Base-by-base conservation (phyloP, 768 basidiomycete genomes). In the Boletus huronensis region DNA sequence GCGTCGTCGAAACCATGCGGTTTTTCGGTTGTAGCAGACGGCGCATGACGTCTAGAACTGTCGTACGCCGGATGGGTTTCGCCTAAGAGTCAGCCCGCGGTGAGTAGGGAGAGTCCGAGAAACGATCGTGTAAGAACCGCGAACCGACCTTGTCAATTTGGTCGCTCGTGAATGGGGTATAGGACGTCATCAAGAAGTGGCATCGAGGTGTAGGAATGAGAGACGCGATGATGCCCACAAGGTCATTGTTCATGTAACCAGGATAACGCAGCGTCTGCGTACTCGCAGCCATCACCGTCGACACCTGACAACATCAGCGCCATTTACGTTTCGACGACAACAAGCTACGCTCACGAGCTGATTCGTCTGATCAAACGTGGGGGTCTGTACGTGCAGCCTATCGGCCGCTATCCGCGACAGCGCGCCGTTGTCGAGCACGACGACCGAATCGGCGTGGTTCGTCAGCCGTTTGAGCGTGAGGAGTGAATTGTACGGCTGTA, bases 191-290 rank as follows among this genome's bases (percentile, higher is more conserved):
- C 48, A 99, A 80, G 79, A 98, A 98, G 72, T 99, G 96, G 68
- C 95, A 98, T 47, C 95, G 82, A 26, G 96, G 96, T 3, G 96
- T 98, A 2, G 96, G 96, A 60, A 99, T 98, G 49, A 99, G 82
- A 16, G 92, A 93, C 6, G 96, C 94, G 52, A 98, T 88, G 58
- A 99, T 95, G 26, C 95, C 93, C 60, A 98, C 95, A 35, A 98
- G 83, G 66, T 99, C 96, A 64, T 98, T 99, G 78, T 98, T 98
- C 95, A 98, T 98, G 72, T 98, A 98, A 47, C 93, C 92, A 0
- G 96, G 96, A 74, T 97, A 99, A 64, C 96, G 84, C 25, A 99
- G 81, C 14, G 96, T 98, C 65, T 95, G 93, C 0, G 96, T 99
- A 58, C 92, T 95, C 11, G 95, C 96, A 10, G 96, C 90, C 84